phyloP scores from a whole-genome alignment of 1,284 basidiomycete species.

The Melampsora americana region DNA sequence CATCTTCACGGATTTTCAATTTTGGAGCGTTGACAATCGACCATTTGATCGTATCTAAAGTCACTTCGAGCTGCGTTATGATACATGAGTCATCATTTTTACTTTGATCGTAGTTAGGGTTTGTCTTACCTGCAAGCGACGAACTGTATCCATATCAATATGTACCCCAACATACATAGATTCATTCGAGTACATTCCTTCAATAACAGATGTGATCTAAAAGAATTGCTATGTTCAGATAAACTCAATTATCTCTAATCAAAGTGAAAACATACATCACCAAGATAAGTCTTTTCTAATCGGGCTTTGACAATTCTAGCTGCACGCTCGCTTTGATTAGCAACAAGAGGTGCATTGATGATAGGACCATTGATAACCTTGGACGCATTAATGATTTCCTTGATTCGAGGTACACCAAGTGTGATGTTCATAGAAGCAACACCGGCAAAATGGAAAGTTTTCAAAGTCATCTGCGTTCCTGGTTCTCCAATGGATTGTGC shows the following conservation, averaged over 20 bases:
- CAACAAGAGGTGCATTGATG: conserved; percentile 90
- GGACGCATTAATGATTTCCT: conserved; percentile 99
- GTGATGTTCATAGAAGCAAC: conserved; percentile 99
- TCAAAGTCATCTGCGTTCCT: conserved; percentile 98
- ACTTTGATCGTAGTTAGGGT: background rate
- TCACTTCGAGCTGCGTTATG: conserved; percentile 67
- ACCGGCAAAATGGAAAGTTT: conserved; percentile 99
- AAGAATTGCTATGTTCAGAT: background rate
- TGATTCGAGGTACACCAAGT: conserved; percentile 97
- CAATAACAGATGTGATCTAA: conserved; percentile 76
- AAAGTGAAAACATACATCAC: conserved; percentile 60
- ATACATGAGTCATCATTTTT: background rate
- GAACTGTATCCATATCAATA: conserved; percentile 82
- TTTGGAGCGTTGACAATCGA: conserved; percentile 82
- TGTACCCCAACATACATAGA: conserved; percentile 93
- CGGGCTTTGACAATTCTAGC: conserved; percentile 97
- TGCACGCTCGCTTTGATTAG: conserved; percentile 64
- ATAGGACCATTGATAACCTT: conserved; percentile 97
- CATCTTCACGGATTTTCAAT: conserved; percentile 82
- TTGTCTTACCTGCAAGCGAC: conserved; percentile 68
- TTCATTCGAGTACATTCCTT: conserved; percentile 90
- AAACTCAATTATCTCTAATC: background rate
- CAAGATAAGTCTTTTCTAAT: conserved; percentile 88
- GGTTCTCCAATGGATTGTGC: conserved; percentile 99
- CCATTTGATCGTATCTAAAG: conserved; percentile 87